These are phyloP conservation scores for Hypomyces rosellus DNA, from an alignment of 2,329 filamentous ascomycete species.

Conservation along the genomic window DNA sequence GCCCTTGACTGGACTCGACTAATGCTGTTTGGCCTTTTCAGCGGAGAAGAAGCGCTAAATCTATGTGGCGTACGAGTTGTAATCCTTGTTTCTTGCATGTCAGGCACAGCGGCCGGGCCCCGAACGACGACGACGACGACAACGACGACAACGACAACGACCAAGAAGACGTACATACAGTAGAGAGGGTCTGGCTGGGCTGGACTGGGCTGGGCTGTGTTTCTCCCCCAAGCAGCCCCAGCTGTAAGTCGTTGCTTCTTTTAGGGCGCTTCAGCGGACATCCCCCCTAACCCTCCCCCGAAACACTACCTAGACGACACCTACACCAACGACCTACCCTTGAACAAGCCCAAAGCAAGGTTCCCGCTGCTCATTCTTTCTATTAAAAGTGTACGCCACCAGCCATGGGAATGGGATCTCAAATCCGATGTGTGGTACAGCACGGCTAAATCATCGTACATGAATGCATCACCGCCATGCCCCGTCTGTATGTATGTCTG, in stretches of 20 bases:
- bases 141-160: not conserved
- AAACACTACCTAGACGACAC: no score
- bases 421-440: not conserved
- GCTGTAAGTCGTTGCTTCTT: not conserved
- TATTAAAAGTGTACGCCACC: no score
- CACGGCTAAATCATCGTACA: not conserved
- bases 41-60: conserved; percentile 2
- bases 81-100: conserved; percentile 1
- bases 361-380: no score
- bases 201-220: not conserved
- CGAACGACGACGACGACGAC: not conserved
- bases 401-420: no score
- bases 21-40: no score
- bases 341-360: no score
- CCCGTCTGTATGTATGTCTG: no score
- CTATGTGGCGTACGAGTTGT: conserved; percentile 2
- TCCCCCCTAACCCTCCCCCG: no score
- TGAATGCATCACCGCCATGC: not conserved
- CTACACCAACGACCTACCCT: no score
- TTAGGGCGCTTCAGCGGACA: not conserved
- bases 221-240: no score
- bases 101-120: conserved; percentile 1
- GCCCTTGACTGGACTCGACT: no score
- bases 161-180: not conserved
- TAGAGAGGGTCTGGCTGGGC: not conserved